phyloP scores from a whole-genome alignment of 2,329 filamentous ascomycete genomes.

The Trichophyton benhamiae region DNA sequence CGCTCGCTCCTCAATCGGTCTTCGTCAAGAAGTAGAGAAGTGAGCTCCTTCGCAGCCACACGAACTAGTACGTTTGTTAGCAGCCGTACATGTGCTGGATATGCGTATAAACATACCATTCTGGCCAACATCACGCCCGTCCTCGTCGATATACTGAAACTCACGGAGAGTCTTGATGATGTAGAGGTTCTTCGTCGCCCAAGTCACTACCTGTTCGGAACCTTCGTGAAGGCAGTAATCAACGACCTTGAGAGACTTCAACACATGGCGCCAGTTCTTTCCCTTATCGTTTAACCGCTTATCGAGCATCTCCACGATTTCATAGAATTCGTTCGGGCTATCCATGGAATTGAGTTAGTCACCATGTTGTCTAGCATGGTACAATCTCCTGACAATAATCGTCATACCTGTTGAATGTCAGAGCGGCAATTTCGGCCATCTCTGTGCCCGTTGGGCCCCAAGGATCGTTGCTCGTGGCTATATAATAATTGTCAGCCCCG shows the following conservation, averaged over 20 bases:
- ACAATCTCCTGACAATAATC: not conserved
- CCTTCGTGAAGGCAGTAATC: constrained; percentile 98
- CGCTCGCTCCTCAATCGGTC: constrained; percentile 82
- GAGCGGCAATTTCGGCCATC: constrained; percentile 95
- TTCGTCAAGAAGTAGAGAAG: constrained; percentile 81
- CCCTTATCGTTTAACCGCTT: constrained; percentile 98
- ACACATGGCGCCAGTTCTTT: constrained; percentile 97
- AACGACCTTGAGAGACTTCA: constrained; percentile 93
- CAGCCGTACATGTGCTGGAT: not conserved
- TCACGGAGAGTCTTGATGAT: constrained; percentile 97
- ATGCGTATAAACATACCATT: constrained; percentile 55
- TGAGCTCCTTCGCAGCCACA: constrained; percentile 90
- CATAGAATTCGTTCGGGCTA: constrained; percentile 93
- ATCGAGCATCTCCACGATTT: constrained; percentile 99
- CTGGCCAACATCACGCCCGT: constrained; percentile 86
- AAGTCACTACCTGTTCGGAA: constrained; percentile 90
- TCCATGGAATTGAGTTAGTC: not conserved
- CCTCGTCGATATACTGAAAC: constrained; percentile 93
- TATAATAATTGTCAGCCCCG: constrained; percentile 16
- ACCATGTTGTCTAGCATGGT: constrained; percentile 8
- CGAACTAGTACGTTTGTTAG: constrained; percentile 51
- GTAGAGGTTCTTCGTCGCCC: constrained; percentile 95
- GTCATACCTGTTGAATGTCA: constrained; percentile 87
- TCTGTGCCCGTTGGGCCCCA: constrained; percentile 97
- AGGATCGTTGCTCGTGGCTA: constrained; percentile 96